A percentile compares a stretch with the other conserved stretches of the same genome.
Conservation (phyloP, 257 asterid species). For the Solanum verrucosum region DNA sequence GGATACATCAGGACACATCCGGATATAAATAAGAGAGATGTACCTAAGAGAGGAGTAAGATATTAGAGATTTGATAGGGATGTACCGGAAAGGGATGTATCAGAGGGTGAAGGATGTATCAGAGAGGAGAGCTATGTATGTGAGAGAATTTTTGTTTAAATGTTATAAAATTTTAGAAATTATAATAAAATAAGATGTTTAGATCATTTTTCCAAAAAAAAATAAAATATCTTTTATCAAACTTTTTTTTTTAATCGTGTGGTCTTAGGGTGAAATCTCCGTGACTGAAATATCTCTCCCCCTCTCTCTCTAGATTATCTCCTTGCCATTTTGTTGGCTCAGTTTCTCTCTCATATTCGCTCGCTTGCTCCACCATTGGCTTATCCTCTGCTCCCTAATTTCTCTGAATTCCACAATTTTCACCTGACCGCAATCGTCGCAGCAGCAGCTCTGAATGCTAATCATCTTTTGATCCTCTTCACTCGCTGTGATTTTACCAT, state of each 20-base stretch:
- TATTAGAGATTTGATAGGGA: no score
- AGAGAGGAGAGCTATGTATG: no score
- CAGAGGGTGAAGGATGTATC: no score
- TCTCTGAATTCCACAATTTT: background rate
- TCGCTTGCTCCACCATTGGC: background rate
- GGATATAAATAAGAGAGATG: no score
- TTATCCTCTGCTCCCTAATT: background rate
- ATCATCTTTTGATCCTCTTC: background rate
- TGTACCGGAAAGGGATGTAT: no score
- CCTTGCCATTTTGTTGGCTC: background rate
- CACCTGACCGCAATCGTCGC: background rate
- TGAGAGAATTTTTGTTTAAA: no score
- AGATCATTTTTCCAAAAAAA: no score
- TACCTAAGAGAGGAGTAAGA: no score
- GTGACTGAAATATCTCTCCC: background rate
- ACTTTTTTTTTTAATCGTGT: background rate
- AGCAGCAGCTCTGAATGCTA: background rate
- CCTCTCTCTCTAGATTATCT: slow-evolving; percentile 14
- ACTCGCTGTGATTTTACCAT: background rate
- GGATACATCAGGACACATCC: no score
- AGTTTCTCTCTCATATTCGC: slow-evolving; percentile 1
- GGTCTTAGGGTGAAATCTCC: background rate
- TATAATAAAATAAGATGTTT: no score
- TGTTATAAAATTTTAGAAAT: no score
- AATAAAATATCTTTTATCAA: background rate